A percentile compares a stretch with the other conserved stretches of the same genome.
phyloP scores from a whole-genome alignment of 306 rosid genomes.

The Acacia confusa region DNA sequence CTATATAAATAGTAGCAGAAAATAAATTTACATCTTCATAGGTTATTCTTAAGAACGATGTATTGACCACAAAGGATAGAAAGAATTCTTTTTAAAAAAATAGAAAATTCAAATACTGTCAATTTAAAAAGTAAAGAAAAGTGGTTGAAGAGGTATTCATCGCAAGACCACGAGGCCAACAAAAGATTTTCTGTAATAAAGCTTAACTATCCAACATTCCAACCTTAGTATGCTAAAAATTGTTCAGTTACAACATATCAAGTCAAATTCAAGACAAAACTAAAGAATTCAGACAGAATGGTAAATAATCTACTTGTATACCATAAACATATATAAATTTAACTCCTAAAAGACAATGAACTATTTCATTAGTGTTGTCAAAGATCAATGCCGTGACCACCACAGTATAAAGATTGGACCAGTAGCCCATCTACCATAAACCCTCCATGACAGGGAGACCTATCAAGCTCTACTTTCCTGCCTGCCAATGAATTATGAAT shows the following conservation, averaged over 20 bases:
- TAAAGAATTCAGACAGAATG: not conserved
- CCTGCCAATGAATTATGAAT: not conserved
- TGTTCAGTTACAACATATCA: not conserved
- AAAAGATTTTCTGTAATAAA: not conserved
- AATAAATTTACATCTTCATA: not conserved
- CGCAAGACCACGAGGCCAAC: not conserved
- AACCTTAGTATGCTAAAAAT: not conserved
- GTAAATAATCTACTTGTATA: not conserved
- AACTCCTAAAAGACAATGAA: not conserved
- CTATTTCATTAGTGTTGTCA: not conserved
- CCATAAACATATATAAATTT: not conserved
- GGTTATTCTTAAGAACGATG: not conserved
- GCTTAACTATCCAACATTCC: not conserved
- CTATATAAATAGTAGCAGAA: not conserved
- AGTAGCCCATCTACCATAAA: not conserved
- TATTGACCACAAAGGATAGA: not conserved
- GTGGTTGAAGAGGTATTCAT: not conserved
- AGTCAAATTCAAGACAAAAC: not conserved
- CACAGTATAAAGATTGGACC: not conserved
- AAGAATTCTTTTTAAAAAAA: not conserved
- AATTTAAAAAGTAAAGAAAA: not conserved
- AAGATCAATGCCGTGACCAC: not conserved
- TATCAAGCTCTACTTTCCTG: not conserved
- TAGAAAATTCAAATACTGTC: not conserved
- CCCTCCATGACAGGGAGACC: not conserved